phyloP scores from a whole-genome alignment of 2,329 filamentous ascomycete genomes.

The Fusarium staphyleae region DNA sequence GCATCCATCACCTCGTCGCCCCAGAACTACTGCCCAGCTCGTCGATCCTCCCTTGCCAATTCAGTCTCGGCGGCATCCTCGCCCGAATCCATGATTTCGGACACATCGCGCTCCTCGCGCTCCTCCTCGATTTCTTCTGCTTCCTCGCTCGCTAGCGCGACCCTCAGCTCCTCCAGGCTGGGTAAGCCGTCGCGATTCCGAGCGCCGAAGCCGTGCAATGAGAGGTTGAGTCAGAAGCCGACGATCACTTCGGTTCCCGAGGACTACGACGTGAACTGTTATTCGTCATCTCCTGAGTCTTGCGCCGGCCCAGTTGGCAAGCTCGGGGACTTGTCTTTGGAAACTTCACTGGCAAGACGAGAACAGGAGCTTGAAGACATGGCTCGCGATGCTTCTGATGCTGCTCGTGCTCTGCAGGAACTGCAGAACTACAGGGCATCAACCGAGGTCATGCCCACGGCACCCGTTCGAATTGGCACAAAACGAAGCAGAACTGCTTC shows the following conservation, averaged over 20 bases:
- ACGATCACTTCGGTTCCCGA: slow-evolving; percentile 65
- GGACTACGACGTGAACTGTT: slow-evolving; percentile 58
- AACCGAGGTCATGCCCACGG: slow-evolving; percentile 47
- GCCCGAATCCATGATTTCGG: slow-evolving; percentile 72
- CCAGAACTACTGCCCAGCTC: slow-evolving; percentile 55
- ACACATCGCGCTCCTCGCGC: slow-evolving; percentile 66
- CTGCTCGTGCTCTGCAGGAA: slow-evolving; percentile 65
- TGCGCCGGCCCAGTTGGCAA: slow-evolving; percentile 62
- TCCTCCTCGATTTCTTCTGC: slow-evolving; percentile 71
- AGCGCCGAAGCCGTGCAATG: slow-evolving; percentile 63
- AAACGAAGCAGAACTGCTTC: slow-evolving; percentile 69
- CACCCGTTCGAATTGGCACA: slow-evolving; percentile 47
- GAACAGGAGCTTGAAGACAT: slow-evolving; percentile 56
- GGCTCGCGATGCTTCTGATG: slow-evolving; percentile 56
- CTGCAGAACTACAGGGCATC: slow-evolving; percentile 62
- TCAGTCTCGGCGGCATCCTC: slow-evolving; percentile 69
- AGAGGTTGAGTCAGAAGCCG: slow-evolving; percentile 61
- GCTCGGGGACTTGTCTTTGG: slow-evolving; percentile 57
- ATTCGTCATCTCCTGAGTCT: slow-evolving; percentile 64
- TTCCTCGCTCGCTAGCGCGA: slow-evolving; percentile 67
- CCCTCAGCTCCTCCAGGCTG: slow-evolving; percentile 56
- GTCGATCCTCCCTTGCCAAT: slow-evolving; percentile 69
- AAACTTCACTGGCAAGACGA: slow-evolving; percentile 55
- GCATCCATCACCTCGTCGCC: slow-evolving; percentile 59
- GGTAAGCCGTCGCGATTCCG: slow-evolving; percentile 70